Evolutionary conservation across 1,139 yeast species (phyloP), one percentile per base, ranked within the genome.

Genomic region (Yamadazyma membranifaciens): DNA sequence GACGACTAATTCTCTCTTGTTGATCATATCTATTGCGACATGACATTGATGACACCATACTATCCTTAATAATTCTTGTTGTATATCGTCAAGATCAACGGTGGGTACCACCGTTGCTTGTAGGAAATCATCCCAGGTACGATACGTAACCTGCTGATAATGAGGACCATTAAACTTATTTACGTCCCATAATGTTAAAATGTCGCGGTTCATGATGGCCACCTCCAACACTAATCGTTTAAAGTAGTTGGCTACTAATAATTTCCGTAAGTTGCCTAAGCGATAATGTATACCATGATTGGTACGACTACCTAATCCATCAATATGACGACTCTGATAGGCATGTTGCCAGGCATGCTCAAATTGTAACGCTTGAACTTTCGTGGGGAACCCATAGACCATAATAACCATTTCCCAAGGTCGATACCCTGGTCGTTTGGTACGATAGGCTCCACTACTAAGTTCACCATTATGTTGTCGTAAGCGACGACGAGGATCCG

Each of bases 281-380:
- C 74, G 73, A 39, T 73, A 70, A 43, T 71, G 78, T 2, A 83
- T 24, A 2, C 49, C 41, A 10, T 12, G 13, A 11, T n/a, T 5
- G 9, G 11, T 11, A 11, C 22, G 24, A 3, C 34, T 38, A 65
- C 47, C 12, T 47, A 58, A 61, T 0, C 49, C 50, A 1, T 61
- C 51, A 3, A 85, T 80, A 53, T 78, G 87, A 34, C 89, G 65
- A 0, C 94, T 82, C 38, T 67, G 72, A 46, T 80, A 69, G 1
- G 84, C 70, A 57, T 86, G 92, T 51, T 87, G 95, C 78, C 87
- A 81, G 1, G 94, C 91, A 59, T 83, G 87, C 51, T 82, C 83
- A 54, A 80, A 80, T 56, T 84, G 91, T 40, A 87, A 60, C 0
- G 95, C 95, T 5, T 82, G 62, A 3, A 82, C 69, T 46, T 77